Conservation (phyloP, 2,329 filamentous ascomycete species). For the Alternaria sp. region DNA sequence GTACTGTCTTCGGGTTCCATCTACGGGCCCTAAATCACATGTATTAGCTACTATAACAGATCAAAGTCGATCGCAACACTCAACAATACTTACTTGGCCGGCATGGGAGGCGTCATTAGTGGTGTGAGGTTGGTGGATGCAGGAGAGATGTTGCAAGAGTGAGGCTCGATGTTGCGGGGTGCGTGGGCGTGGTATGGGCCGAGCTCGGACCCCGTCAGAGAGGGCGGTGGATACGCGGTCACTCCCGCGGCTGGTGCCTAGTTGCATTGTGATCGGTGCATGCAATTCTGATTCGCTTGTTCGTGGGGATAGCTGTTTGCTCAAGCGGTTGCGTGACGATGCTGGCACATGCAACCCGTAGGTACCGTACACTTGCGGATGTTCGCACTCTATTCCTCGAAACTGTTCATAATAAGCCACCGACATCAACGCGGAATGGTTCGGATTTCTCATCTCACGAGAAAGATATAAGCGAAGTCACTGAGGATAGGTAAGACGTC, state of each 20-base stretch:
- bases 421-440: not conserved
- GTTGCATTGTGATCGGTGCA: not conserved
- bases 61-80: not conserved
- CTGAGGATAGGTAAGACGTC: not conserved
- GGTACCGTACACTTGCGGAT: not conserved
- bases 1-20: not conserved
- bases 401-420: not conserved
- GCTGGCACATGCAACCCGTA: not conserved
- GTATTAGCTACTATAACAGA: not conserved
- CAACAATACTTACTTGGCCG: constrained; percentile 4
- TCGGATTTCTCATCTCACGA: not conserved
- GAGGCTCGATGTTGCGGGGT: constrained; percentile 9
- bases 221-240: constrained; percentile 4
- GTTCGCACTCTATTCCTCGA: not conserved
- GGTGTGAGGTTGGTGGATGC: not conserved
- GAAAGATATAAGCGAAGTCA: not conserved
- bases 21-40: constrained; percentile 4
- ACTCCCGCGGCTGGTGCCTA: constrained; percentile 3
- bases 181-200: not conserved
- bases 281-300: not conserved
- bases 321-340: not conserved
- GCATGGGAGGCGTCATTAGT: not conserved
- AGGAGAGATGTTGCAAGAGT: constrained; percentile 10
- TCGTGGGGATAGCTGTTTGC: not conserved
- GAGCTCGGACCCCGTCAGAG: not conserved